Evolutionary conservation across 179 eudicot genomes (phyloP).

Genomic region (Beta corolliflora): DNA sequence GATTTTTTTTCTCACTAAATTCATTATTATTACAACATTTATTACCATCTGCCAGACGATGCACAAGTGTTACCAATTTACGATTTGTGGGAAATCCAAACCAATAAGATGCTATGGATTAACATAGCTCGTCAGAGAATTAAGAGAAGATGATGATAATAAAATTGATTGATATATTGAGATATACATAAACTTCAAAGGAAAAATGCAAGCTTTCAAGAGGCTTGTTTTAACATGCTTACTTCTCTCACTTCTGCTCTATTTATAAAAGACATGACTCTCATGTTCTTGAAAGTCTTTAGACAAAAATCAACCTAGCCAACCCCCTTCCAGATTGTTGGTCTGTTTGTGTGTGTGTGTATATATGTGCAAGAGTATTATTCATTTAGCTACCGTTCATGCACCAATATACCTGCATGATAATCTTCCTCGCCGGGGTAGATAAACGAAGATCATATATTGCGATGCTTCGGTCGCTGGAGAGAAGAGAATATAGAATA

Average conservation of each 20-base stretch:
- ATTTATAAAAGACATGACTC: not conserved
- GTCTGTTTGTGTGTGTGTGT: not conserved
- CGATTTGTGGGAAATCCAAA: too few species aligned
- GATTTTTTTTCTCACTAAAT: too few species aligned
- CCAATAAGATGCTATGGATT: too few species aligned
- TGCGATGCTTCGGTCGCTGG: slow-evolving; percentile 90
- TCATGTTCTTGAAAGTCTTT: not conserved
- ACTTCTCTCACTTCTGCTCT: not conserved
- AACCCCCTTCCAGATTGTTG: not conserved
- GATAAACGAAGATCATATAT: slow-evolving; percentile 87
- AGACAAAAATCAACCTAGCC: not conserved
- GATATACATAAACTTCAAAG: too few species aligned
- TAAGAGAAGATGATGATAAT: too few species aligned
- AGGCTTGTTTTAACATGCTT: too few species aligned
- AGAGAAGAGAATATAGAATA: slow-evolving; percentile 13
- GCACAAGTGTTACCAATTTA: too few species aligned
- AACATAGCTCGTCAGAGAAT: too few species aligned
- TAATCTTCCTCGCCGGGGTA: slow-evolving; percentile 75
- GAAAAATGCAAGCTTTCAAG: too few species aligned
- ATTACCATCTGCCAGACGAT: too few species aligned
- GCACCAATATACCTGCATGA: slow-evolving; percentile 66
- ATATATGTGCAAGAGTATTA: not conserved
- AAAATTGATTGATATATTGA: too few species aligned
- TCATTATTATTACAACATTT: too few species aligned
- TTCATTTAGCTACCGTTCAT: not conserved